Evolutionary conservation across 176 grass and related monocot genomes (phyloP).

Genomic region (Eleusine coracana): DNA sequence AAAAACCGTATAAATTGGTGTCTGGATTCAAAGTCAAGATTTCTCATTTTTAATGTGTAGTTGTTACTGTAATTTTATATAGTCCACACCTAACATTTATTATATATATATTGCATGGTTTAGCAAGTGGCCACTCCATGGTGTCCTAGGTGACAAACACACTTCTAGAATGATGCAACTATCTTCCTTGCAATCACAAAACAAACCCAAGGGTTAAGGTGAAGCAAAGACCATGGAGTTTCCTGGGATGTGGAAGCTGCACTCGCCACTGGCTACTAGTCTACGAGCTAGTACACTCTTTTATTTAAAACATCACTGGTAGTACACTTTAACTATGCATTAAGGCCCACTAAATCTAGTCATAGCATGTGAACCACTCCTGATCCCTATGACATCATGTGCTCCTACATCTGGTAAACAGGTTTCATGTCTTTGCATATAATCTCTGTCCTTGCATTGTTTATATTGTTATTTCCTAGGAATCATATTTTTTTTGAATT

Average conservation of each 20-base stretch:
- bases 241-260: conserved; percentile 24
- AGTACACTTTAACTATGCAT: conserved; percentile 42
- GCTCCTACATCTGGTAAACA: conserved; percentile 35
- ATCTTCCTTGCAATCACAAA: conserved; percentile 34
- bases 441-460: too few relatives aligned
- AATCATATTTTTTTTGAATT: too few relatives aligned
- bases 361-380: conserved; percentile 41
- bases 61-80: too few relatives aligned
- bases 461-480: neutral
- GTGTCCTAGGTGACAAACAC: conserved; percentile 20
- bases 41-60: neutral
- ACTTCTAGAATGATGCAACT: neutral
- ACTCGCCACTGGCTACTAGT: neutral
- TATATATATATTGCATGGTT: neutral
- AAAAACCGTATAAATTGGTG: neutral
- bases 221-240: neutral
- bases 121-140: neutral
- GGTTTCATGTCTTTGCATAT: conserved; percentile 20
- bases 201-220: neutral
- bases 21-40: conserved; percentile 3
- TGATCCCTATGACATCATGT: conserved; percentile 45
- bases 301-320: neutral
- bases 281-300: neutral
- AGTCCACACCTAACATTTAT: neutral
- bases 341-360: conserved; percentile 48